phyloP scores from a whole-genome alignment of 495 filamentous ascomycete species.

The Bacidia gigantensis region DNA sequence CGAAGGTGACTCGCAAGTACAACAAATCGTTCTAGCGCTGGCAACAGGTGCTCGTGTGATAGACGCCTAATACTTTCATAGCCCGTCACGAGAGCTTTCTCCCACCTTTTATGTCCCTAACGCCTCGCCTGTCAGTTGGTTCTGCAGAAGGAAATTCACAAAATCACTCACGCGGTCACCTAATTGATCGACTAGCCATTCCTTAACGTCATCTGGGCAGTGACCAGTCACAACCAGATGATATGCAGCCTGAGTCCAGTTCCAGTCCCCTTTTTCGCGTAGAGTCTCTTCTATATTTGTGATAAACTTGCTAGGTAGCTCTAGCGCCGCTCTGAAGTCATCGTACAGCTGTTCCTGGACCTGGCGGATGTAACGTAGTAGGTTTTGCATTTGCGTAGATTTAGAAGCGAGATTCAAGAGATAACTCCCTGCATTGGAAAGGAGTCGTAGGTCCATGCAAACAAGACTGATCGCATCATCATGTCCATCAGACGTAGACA shows the following conservation, averaged over 20 bases:
- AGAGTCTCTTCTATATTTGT: conserved; percentile 55
- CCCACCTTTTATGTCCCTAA: conserved; percentile 90
- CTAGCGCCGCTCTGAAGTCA: conserved; percentile 71
- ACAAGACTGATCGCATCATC: conserved; percentile 41
- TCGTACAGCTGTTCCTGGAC: conserved; percentile 57
- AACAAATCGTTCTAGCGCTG: conserved; percentile 68
- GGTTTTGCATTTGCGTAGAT: conserved; percentile 71
- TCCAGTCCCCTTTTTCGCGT: conserved; percentile 41
- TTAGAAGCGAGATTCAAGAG: conserved; percentile 73
- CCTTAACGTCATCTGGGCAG: conserved; percentile 58
- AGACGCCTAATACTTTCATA: conserved; percentile 65
- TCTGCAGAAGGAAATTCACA: not conserved
- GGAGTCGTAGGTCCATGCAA: conserved; percentile 71
- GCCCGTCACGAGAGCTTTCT: conserved; percentile 65
- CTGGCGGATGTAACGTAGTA: conserved; percentile 70
- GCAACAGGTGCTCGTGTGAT: conserved; percentile 74
- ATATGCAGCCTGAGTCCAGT: conserved; percentile 64
- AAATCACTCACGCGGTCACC: conserved; percentile 54
- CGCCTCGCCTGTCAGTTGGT: conserved; percentile 15
- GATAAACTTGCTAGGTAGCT: conserved; percentile 65
- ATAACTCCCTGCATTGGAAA: conserved; percentile 64
- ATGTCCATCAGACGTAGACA: conserved; percentile 24
- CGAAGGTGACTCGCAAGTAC: conserved; percentile 72
- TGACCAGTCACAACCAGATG: conserved; percentile 78
- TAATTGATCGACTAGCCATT: conserved; percentile 82